Evolutionary conservation across 2,329 filamentous ascomycete genomes (phyloP), one percentile per base, ranked within the genome.

Genomic region (Cladosporium sp.): DNA sequence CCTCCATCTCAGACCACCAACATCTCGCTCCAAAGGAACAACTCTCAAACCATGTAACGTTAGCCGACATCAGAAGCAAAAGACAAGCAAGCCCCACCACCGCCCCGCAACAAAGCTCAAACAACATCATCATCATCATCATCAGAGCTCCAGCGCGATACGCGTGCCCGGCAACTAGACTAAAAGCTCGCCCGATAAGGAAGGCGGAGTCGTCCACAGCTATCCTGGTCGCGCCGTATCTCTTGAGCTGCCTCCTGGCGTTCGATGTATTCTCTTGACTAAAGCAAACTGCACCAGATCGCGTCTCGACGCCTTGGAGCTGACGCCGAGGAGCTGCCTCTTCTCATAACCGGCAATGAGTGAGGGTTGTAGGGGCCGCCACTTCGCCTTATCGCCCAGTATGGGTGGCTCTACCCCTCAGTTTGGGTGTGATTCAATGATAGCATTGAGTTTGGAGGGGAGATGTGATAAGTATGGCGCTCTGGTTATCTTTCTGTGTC

Each of bases 341-440:
- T 21, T 46, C 34, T 26, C 43, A 30, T 46, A 21, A 11, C 46
- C 28, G 59, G 59, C 58, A 36, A 34, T 39, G 48, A 28, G 39
- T 8, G 8, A 46, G 23, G 25, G 8, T 23, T 1, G 3, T 57
- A 11, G 11, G 32, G 32, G 32, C 32, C 32, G 32, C 32, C 32
- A 13, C 32, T 34, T 34, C 10, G n/a, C 32, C 32, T 34, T 56
- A 63, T 63, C 59, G 48, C 34, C 23, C 14, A 54, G 54, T 56
- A 30, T 13, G 16, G 23, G 25, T 54, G 51, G 6, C 51, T n/a
- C 46, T 65, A 65, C 63, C 63, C 63, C 63, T 65, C 63, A 59
- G 30, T 53, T 56, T 6, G 13, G n/a, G 5, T 23, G 54, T 34
- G 60, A 18, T 56, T 23, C 26, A 48, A 63, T 63, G 60, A 63